Evolutionary conservation across 306 rosid genomes (phyloP).

Genomic region (Acmispon strigosus): DNA sequence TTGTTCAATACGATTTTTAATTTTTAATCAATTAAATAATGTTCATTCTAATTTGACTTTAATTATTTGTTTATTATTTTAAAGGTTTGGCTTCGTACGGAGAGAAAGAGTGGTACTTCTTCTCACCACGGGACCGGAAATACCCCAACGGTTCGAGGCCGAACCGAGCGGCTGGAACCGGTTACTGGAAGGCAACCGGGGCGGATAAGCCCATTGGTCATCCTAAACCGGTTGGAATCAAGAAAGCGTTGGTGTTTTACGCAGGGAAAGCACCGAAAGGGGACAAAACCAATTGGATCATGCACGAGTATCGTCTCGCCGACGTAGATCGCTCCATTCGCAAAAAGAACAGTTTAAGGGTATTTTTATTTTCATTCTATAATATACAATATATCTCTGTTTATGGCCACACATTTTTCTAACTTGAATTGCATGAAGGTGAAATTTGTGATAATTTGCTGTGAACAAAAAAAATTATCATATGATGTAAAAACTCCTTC

Average conservation of each 20-base stretch:
- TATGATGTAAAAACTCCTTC: too few species aligned
- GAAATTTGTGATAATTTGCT: too few species aligned
- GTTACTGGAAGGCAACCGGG: slow-evolving; percentile 99
- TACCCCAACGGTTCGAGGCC: slow-evolving; percentile 97
- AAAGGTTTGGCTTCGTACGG: slow-evolving; percentile 66
- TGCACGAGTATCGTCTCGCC: slow-evolving; percentile 98
- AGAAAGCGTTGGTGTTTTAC: slow-evolving; percentile 92
- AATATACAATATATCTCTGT: too few species aligned
- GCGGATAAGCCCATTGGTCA: slow-evolving; percentile 89
- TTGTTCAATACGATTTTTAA: too few species aligned
- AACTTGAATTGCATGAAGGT: too few species aligned
- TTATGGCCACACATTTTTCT: too few species aligned
- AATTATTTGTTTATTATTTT: neutral
- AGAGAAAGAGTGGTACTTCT: slow-evolving; percentile 96
- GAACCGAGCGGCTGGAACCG: slow-evolving; percentile 90
- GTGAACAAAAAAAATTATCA: too few species aligned
- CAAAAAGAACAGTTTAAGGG: slow-evolving; percentile 84
- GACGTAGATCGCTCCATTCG: slow-evolving; percentile 87
- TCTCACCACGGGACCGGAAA: slow-evolving; percentile 80
- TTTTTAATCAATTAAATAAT: neutral
- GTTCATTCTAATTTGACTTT: neutral
- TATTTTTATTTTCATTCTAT: slow-evolving; percentile 11
- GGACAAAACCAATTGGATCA: slow-evolving; percentile 94
- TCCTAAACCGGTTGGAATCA: slow-evolving; percentile 85
- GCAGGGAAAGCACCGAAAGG: slow-evolving; percentile 89